Evolutionary conservation across 306 rosid species (phyloP).

Genomic region (Potentilla sterilis): DNA sequence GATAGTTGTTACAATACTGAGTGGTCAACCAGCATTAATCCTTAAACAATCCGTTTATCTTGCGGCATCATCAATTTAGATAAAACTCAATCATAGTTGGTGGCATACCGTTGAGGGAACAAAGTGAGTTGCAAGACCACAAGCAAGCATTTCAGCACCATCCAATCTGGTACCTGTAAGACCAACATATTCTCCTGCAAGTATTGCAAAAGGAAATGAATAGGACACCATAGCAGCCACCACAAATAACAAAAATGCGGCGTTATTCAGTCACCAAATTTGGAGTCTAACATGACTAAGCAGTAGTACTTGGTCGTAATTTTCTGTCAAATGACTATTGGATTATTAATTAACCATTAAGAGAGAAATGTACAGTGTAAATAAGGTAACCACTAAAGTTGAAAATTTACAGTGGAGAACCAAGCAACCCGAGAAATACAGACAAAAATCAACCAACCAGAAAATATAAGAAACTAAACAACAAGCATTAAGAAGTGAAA

Average conservation of each 20-base stretch:
- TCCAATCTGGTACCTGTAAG: conserved; percentile 87
- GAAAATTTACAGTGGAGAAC: neutral
- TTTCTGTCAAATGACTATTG: neutral
- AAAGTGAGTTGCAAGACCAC: conserved; percentile 97
- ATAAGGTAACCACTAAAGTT: neutral
- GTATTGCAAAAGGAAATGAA: conserved; percentile 26
- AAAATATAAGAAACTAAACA: neutral
- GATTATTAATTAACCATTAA: neutral
- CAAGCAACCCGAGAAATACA: neutral
- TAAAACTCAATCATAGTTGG: conserved; percentile 13
- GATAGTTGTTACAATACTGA: neutral
- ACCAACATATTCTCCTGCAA: conserved; percentile 94
- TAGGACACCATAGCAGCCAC: conserved; percentile 1
- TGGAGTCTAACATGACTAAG: neutral
- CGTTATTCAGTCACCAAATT: neutral
- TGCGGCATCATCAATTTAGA: neutral
- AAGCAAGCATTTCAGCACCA: conserved; percentile 95
- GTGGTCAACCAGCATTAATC: conserved; percentile 1
- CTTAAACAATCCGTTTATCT: neutral
- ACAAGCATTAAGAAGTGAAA: too few relatives aligned
- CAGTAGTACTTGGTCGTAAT: neutral
- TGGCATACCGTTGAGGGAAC: conserved; percentile 63
- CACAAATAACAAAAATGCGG: neutral
- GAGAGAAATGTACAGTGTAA: neutral
- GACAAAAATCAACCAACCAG: neutral